Conservation (phyloP, 768 basidiomycete genomes). For the Suillus bovinus region DNA sequence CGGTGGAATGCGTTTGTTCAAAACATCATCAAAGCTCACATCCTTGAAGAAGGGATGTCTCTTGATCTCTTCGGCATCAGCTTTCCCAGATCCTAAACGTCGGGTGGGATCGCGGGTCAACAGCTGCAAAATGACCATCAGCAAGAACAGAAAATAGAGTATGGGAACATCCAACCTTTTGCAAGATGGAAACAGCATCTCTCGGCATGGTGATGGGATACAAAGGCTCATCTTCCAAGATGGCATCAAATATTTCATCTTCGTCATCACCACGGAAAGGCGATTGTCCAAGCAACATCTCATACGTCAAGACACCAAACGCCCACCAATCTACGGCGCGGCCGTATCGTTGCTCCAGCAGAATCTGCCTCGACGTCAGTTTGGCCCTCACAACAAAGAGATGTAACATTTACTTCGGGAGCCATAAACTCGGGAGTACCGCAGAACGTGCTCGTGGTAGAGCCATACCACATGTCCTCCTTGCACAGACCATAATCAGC, state of each 20-base stretch:
- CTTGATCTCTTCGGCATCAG: conserved; percentile 97
- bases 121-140: conserved; percentile 49
- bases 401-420: conserved; percentile 69
- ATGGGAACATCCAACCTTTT: conserved; percentile 60
- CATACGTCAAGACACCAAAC: conserved; percentile 97
- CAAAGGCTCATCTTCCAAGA: conserved; percentile 95
- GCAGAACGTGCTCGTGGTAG: conserved; percentile 98
- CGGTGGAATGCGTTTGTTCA: conserved; percentile 95
- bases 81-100: conserved; percentile 87
- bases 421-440: conserved; percentile 99
- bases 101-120: conserved; percentile 89
- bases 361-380: conserved; percentile 58
- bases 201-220: conserved; percentile 99
- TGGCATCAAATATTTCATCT: conserved; percentile 99
- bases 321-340: conserved; percentile 99
- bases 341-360: conserved; percentile 98
- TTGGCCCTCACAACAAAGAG: conserved; percentile 10
- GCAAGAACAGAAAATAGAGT: background rate
- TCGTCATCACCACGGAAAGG: conserved; percentile 99
- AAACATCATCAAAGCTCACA: conserved; percentile 94
- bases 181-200: conserved; percentile 93
- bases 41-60: conserved; percentile 98
- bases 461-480: conserved; percentile 97
- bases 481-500: conserved; percentile 99
- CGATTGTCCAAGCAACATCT: conserved; percentile 98